Base-by-base conservation (phyloP, 83 land plant species). In the Thuja plicata region DNA sequence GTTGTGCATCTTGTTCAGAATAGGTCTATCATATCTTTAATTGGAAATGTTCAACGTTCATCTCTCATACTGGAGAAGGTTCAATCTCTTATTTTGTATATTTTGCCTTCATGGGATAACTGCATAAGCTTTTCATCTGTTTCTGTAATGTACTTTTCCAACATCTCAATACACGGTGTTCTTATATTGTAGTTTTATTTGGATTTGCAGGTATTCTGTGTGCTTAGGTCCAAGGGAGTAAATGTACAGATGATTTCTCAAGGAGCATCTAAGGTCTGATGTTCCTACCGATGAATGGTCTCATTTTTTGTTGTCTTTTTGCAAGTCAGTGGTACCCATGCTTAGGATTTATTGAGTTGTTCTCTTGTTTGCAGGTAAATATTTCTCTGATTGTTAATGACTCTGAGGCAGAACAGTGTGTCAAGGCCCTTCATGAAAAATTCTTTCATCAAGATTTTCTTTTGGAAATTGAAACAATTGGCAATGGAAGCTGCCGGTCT, bases 201-300 rank as follows among this genome's bases (percentile, higher is more conserved):
- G 34, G 34, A 21, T 12, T 41, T 32, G 52, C 91, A 98, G 99
- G 99, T 92, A 48, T 98, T 98, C 87, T 57, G 88, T 48, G 98
- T 98, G 83, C 91, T 98, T 52, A 90, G 94, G 35, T 90, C 87
- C n/a, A 91, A 91, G 66, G 94, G 94, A 27, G 93, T 97, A 85
- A 98, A 97, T 93, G 99, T 97, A 41, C 99, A 98, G 88, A 98
- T 98, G 99, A 98, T 98, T 87, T 98, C 99, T 9, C 99, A 98
- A 92, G 99, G 99, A 48, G 99, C 99, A 89, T 98, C 99, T 12
- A 98, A 98, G 98, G 99, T 97, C 40, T 74, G 79, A 35, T 60
- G 50, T 41, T 70, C 37, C 79, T 76, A 15, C 34, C 4, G 38
- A 27, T 3, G 5, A 76, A 76, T 76, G 17, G 17, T 17, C 15